Evolutionary conservation across 441 rosid genomes (phyloP), one percentile per base, ranked within the genome.

Genomic region (Bruguiera hainesii): DNA sequence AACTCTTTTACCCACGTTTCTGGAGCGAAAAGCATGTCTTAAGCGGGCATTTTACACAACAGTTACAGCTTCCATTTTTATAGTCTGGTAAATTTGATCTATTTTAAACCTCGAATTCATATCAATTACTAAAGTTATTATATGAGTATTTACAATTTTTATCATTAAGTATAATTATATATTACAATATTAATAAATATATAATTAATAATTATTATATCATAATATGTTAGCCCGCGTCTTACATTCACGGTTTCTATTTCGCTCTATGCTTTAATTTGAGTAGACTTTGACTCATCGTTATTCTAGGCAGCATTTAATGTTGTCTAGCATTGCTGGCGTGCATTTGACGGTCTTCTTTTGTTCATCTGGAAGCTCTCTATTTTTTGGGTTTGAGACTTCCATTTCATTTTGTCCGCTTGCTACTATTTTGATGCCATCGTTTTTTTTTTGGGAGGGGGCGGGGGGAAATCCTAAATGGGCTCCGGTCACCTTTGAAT

Each of bases 301-400:
- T 50, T 66, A 64, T 51, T 64, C 23, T 30, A 42, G 48, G 2
- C 16, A 20, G 26, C 31, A 25, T 71, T 29, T 61, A 59, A 62
- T 69, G 63, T 60, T 48, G 70, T n/a, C 70, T 16, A 28, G 16
- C 35, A 28, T 60, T 63, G 58, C 42, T 55, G 67, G 55, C 33
- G 61, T 10, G 30, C 78, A 58, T 65, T 75, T 67, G 80, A 57
- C 20, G 30, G 58, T 29, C 63, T 8, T 23, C n/a, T n/a, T 70
- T 39, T 63, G 42, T 63, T 62, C 13, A 65, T 65, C 64, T 19
- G 18, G 26, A 64, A 11, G 67, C 8, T 48, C 52, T 39, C 26
- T 3, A 23, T 29, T 29, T 51, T 56, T 11, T 26, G 7, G 35
- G 13, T 35, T 57, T 19, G n/a, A 56, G 61, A 30, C 42, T 65